Evolutionary conservation across 495 filamentous ascomycete species (phyloP).

Genomic region (Tuber magnatum): DNA sequence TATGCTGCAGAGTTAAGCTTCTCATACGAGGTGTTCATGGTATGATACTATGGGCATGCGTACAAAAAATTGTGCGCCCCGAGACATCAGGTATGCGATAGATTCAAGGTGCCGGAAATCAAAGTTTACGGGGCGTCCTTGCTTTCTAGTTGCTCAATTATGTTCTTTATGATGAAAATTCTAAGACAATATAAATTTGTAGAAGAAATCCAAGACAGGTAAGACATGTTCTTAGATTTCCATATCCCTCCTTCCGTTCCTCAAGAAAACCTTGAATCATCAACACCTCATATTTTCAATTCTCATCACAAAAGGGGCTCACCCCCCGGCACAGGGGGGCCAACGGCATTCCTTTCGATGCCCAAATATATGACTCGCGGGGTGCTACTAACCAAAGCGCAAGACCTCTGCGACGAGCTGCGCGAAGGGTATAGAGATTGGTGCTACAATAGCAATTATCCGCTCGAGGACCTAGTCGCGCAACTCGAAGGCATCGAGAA

Average conservation of each 20-base stretch:
- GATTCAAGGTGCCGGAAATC: background rate
- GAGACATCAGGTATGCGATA: background rate
- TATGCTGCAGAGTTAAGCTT: background rate
- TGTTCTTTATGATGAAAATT: background rate
- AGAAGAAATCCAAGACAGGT: background rate
- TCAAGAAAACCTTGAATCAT: background rate
- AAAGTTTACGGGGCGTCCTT: background rate
- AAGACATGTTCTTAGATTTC: background rate
- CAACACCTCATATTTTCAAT: background rate
- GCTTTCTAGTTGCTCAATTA: background rate
- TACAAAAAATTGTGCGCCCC: background rate
- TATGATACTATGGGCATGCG: background rate
- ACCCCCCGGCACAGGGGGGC: background rate
- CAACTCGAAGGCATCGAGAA: background rate
- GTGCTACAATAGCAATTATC: background rate
- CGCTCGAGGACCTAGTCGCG: background rate
- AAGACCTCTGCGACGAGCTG: background rate
- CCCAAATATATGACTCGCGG: background rate
- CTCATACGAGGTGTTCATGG: background rate
- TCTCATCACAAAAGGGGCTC: background rate
- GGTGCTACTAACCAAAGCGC: background rate
- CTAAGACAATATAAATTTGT: background rate
- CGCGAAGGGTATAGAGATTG: background rate
- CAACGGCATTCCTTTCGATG: background rate
- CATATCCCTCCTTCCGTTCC: background rate